Evolutionary conservation across 225 moss, liverwort and hornwort species (phyloP).

Genomic region (Physcomitrium patens): DNA sequence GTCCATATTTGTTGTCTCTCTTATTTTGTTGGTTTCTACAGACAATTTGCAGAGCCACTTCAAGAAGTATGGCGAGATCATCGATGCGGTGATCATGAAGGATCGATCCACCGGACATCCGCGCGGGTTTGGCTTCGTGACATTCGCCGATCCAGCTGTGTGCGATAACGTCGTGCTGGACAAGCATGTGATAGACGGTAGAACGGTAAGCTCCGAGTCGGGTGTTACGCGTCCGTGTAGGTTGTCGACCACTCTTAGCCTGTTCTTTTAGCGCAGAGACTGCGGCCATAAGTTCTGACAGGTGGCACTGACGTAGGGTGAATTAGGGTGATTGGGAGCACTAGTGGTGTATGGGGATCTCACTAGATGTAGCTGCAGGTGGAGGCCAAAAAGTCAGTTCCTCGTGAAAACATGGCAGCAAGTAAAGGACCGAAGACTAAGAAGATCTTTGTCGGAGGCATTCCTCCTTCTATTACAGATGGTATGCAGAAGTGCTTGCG

Average conservation of each 20-base stretch:
- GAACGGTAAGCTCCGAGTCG: conserved; percentile 58
- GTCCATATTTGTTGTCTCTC: neutral
- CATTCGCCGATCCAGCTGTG: conserved; percentile 62
- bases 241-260: neutral
- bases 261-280: neutral
- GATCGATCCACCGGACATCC: conserved; percentile 79
- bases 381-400: too few species aligned
- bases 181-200: conserved; percentile 78
- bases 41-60: conserved; percentile 77
- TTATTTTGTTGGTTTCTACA: conserved; percentile 28
- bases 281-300: neutral
- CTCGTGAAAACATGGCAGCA: too few species aligned
- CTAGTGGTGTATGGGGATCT: too few species aligned
- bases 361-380: too few species aligned
- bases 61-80: conserved; percentile 83
- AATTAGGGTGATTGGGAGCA: too few species aligned
- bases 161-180: conserved; percentile 77
- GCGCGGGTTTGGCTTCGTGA: conserved; percentile 78
- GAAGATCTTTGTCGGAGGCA: too few species aligned
- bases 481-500: too few species aligned
- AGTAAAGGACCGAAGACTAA: too few species aligned
- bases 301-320: too few species aligned
- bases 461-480: too few species aligned
- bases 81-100: conserved; percentile 81
- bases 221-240: neutral